A percentile compares a stretch with the other conserved stretches of the same genome.
Conservation (phyloP, 352 stramenopile species). For the Pythium volutum region DNA sequence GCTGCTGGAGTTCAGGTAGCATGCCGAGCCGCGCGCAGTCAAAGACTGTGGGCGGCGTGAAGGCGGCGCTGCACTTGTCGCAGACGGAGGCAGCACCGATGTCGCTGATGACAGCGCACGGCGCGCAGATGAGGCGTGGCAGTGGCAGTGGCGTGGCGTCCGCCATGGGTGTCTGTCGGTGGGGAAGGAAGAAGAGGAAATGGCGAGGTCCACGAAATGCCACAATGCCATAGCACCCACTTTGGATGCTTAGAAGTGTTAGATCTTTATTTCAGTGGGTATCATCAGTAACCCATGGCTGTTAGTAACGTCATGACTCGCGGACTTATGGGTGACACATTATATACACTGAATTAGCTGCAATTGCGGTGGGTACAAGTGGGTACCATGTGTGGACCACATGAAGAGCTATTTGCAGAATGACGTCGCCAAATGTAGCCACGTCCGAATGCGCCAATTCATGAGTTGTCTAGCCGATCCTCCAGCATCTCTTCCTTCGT, state of each 20-base stretch:
- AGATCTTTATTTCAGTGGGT: slow-evolving; percentile 4
- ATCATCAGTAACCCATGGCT: too few species aligned
- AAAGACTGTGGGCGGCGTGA: slow-evolving; percentile 42
- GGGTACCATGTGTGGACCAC: slow-evolving; percentile 7
- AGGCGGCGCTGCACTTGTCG: slow-evolving; percentile 34
- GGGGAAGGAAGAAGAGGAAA: background rate
- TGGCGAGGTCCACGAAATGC: too few species aligned
- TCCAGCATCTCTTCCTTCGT: background rate
- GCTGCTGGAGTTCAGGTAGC: slow-evolving; percentile 50
- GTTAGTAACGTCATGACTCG: background rate
- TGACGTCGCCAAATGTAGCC: slow-evolving; percentile 6
- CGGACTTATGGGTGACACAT: background rate
- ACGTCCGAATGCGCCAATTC: background rate
- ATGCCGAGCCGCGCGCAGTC: slow-evolving; percentile 66
- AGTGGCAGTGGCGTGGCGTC: background rate
- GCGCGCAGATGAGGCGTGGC: slow-evolving; percentile 29
- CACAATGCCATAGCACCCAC: background rate
- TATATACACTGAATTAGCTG: slow-evolving; percentile 1
- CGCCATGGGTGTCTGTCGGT: too few species aligned
- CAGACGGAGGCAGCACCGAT: slow-evolving; percentile 23
- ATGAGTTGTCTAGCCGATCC: background rate
- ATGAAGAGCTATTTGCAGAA: slow-evolving; percentile 2
- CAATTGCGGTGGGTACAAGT: background rate
- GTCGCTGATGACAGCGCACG: slow-evolving; percentile 19
- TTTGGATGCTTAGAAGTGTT: background rate